phyloP scores from a whole-genome alignment of 306 rosid species.

The Fagus sylvatica region DNA sequence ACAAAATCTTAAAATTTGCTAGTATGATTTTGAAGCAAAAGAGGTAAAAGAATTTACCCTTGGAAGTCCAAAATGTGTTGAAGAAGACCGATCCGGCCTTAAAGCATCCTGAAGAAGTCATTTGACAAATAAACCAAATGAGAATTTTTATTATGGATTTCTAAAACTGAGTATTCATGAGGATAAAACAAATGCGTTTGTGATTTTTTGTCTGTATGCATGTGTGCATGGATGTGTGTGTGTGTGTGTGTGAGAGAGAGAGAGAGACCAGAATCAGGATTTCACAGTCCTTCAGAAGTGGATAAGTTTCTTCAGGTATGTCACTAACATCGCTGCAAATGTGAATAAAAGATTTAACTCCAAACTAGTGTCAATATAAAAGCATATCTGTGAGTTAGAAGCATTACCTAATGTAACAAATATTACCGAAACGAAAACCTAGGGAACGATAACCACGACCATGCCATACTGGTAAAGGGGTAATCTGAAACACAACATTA shows the following conservation, averaged over 20 bases:
- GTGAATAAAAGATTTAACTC: conserved; percentile 33
- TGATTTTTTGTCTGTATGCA: neutral
- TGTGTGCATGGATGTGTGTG: neutral
- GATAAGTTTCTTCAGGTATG: conserved; percentile 92
- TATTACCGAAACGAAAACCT: conserved; percentile 87
- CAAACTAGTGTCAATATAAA: neutral
- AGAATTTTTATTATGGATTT: conserved; percentile 1
- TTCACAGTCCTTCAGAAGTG: conserved; percentile 76
- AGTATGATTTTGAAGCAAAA: conserved; percentile 5
- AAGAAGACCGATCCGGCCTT: conserved; percentile 79
- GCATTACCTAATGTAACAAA: conserved; percentile 89
- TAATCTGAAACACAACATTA: conserved; percentile 54
- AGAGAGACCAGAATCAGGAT: conserved; percentile 69
- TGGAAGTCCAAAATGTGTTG: conserved; percentile 96
- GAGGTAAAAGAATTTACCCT: conserved; percentile 49
- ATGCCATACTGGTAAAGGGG: conserved; percentile 96
- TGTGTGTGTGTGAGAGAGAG: neutral
- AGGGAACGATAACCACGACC: conserved; percentile 82
- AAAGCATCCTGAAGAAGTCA: conserved; percentile 69
- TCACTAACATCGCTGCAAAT: conserved; percentile 83
- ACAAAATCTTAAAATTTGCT: conserved; percentile 13
- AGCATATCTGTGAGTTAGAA: conserved; percentile 15
- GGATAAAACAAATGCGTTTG: neutral
- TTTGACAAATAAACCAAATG: conserved; percentile 22
- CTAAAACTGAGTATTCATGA: neutral